Base-by-base conservation (phyloP, 2,329 filamentous ascomycete genomes). In the Microcyclosporella mali region DNA sequence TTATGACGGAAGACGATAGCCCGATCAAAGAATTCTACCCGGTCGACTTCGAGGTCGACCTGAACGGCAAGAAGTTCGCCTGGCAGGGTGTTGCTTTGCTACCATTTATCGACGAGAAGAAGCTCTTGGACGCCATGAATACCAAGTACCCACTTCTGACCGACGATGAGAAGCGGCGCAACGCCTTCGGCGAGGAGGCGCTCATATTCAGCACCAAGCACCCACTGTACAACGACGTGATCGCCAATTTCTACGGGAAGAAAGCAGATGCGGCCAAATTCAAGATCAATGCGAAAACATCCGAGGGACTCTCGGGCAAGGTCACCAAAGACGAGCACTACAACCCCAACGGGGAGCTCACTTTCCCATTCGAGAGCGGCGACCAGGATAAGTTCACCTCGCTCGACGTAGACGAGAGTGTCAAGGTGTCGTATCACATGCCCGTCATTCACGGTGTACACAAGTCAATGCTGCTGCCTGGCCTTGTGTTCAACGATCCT, bases 11-110 rank as follows among this genome's bases (percentile, higher is more conserved):
- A 8, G 75, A 84, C 11, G 81, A 94, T 34, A 95, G 88, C 58
- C 82, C 88, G 36, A 97, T 98, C 56, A 87, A 95, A 52, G 90
- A 98, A 63, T 98, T 98, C 65, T 98, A 98, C 58, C 94, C 94
- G 0, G 85, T 89, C 59, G 87, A 95, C 17, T 98, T 98, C 56
- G 81, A 85, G 12, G 78, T 97, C 40, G 92, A 98, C 64, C 70
- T 97, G 32, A 98, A 98, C 54, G 92, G 92, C 41, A 97, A 97
- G 71, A 98, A 97, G 63, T 94, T 95, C 69, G 88, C 88, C 0
- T 98, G 94, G 92, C 90, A 97, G 64, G 92, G 92, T 51, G 84
- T 98, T 40, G 88, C 88, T 2, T 72, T 98, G 15, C 74, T 98
- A 27, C 92, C 92, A 0, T 98, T 97, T 64, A 98, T 98, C 57